These are phyloP conservation scores for Candida dendrica DNA, from an alignment of 805 yeast species.

Conservation along the genomic window DNA sequence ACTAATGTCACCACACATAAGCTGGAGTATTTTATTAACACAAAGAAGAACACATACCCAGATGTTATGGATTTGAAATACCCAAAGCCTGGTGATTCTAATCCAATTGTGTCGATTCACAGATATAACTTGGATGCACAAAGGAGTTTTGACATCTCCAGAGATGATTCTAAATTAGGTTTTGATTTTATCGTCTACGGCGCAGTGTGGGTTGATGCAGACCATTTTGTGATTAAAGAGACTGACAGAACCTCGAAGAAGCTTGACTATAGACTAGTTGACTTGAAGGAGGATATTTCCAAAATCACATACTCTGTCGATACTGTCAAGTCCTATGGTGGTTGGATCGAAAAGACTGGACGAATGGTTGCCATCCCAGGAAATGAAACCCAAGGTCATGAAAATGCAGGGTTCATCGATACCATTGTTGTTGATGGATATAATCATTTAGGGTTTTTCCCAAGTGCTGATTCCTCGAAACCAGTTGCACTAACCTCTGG, in stretches of 20 bases:
- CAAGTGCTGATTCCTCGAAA: slow-evolving; percentile 31
- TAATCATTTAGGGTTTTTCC: slow-evolving; percentile 59
- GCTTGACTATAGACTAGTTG: slow-evolving; percentile 42
- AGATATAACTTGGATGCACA: slow-evolving; percentile 31
- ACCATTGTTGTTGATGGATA: slow-evolving; percentile 44
- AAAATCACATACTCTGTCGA: slow-evolving; percentile 35
- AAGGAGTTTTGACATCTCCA: slow-evolving; percentile 7
- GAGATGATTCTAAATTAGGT: slow-evolving; percentile 25
- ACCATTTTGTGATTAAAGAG: slow-evolving; percentile 47
- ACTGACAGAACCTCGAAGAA: slow-evolving; percentile 56
- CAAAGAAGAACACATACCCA: slow-evolving; percentile 37
- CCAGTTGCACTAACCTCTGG: slow-evolving; percentile 40
- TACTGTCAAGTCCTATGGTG: slow-evolving; percentile 35
- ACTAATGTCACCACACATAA: slow-evolving; percentile 46
- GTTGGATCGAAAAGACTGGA: slow-evolving; percentile 52
- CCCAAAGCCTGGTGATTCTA: slow-evolving; percentile 65
- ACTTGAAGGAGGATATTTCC: slow-evolving; percentile 24
- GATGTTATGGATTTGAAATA: slow-evolving; percentile 41
- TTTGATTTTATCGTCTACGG: slow-evolving; percentile 53
- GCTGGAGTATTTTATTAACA: slow-evolving; percentile 43
- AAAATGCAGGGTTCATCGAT: slow-evolving; percentile 54
- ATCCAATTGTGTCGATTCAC: slow-evolving; percentile 47
- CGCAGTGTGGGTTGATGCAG: slow-evolving; percentile 48
- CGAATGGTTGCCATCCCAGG: slow-evolving; percentile 33
- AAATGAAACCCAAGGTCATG: slow-evolving; percentile 21